Evolutionary conservation across 495 filamentous ascomycete species (phyloP).

Genomic region (Geoglossum glabrum): DNA sequence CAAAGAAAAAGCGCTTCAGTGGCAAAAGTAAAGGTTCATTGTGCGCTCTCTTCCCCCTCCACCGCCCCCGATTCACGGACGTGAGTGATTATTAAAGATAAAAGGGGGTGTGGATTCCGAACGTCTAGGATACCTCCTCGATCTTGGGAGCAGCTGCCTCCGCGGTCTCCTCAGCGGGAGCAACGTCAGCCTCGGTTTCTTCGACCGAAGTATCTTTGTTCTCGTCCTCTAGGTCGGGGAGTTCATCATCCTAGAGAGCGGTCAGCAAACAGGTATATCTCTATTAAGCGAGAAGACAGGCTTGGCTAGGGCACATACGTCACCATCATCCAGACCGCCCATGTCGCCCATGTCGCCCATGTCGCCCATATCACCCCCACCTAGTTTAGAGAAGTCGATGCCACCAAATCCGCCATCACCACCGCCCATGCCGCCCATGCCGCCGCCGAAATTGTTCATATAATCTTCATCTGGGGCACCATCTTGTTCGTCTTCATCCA

Average conservation of each 20-base stretch:
- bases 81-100: not conserved
- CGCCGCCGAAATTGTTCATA: conserved; percentile 40
- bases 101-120: not conserved
- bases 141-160: conserved; percentile 24
- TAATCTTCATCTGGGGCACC: conserved; percentile 65
- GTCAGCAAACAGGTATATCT: not conserved
- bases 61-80: no score
- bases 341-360: conserved; percentile 28
- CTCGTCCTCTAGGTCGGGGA: conserved; percentile 37
- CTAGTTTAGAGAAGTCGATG: conserved; percentile 82
- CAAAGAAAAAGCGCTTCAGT: no score
- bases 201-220: conserved; percentile 16
- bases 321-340: conserved; percentile 19
- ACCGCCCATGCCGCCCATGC: conserved; percentile 17
- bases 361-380: conserved; percentile 31
- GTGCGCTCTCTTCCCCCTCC: no score
- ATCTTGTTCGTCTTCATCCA: conserved; percentile 98
- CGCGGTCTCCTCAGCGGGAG: conserved; percentile 7
- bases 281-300: not conserved
- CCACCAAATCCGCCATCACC: conserved; percentile 36
- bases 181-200: conserved; percentile 3
- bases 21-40: no score
- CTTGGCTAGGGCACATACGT: conserved; percentile 18
- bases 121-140: conserved; percentile 33
- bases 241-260: conserved; percentile 32